Evolutionary conservation across 495 filamentous ascomycete species (phyloP), one percentile per base, ranked within the genome.

Genomic region (Talaromyces thailandensis): DNA sequence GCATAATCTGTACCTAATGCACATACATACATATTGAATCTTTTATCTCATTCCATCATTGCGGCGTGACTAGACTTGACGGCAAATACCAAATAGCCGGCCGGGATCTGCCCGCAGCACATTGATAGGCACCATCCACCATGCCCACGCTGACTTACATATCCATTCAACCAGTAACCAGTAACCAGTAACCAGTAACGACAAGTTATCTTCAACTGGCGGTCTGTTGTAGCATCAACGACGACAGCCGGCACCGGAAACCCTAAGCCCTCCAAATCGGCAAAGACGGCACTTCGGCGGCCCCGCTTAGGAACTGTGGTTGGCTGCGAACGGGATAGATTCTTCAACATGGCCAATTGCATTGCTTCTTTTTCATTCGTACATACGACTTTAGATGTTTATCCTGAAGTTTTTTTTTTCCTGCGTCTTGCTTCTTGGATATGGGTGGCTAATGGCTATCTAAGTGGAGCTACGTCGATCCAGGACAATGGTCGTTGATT

Each of bases 1-100:
- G 51, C 51, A 52, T 55, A 28, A 55, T 55, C 51, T 55, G 51
- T 55, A 55, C 24, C 24, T 55, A 55, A 55, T 55, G 51, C 51
- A 55, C 23, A 55, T 55, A 28, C 26, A 28, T 8, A 26, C 5
- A 9, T 14, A 24, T 11, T 55, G 23, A 25, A 24, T 52, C 21
- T 52, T 7, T n/a, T 28, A 24, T 55, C 6, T 28, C 51, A 14
- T 26, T 26, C 18, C n/a, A 18, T 48, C n/a, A 48, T 7, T 48
- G n/a, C 16, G 2, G n/a, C 31, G 31, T 35, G 31, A 12, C 31
- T 35, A 11, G 31, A 35, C 9, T 35, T 35, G 31, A 35, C 31
- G 43, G 16, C 43, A 48, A 21, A 48, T 21, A 48, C 43, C 43
- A 48, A 48, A 48, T 48, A 48, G 43, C 43, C 43, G 43, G 43